Conservation (phyloP, 2,329 filamentous ascomycete genomes). For the Davidsoniella eucalypti region DNA sequence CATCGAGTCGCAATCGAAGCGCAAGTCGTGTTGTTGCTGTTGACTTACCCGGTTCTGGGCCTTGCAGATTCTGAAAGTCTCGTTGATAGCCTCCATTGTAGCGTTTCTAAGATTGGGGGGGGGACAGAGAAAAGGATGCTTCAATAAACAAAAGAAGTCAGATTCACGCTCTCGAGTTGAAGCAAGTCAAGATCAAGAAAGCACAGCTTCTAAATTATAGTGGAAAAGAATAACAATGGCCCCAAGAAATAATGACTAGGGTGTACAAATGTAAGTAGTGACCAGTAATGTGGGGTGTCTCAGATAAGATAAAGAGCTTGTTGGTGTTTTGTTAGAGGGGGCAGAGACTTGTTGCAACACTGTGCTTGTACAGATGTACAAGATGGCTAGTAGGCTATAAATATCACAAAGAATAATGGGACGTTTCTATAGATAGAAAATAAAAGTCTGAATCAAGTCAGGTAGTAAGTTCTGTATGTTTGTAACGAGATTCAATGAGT, state of each 20-base stretch:
- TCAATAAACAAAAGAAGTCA: not conserved
- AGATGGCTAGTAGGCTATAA: too few relatives aligned
- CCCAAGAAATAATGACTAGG: too few relatives aligned
- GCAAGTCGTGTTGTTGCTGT: not conserved
- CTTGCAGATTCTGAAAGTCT: slow-evolving; percentile 45
- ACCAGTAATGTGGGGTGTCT: not conserved
- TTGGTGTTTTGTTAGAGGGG: not conserved
- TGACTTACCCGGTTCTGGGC: slow-evolving; percentile 37
- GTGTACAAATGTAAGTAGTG: not conserved
- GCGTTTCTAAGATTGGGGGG: slow-evolving; percentile 1
- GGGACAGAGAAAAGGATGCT: not conserved
- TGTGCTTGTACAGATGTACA: too few relatives aligned
- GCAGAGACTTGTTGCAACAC: not conserved
- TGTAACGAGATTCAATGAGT: too few relatives aligned
- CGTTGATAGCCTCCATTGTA: slow-evolving; percentile 39
- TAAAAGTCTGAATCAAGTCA: too few relatives aligned
- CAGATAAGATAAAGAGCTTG: slow-evolving; percentile 5
- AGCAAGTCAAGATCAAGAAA: not conserved
- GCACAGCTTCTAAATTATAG: not conserved
- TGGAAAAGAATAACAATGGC: too few relatives aligned
- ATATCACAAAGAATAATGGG: too few relatives aligned
- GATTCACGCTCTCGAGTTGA: not conserved
- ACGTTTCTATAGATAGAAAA: too few relatives aligned
- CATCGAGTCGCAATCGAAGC: not conserved
- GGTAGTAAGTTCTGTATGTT: too few relatives aligned